phyloP scores from a whole-genome alignment of 192 early-diverging fungal species.

The Rhizoclosmatium globosum region DNA sequence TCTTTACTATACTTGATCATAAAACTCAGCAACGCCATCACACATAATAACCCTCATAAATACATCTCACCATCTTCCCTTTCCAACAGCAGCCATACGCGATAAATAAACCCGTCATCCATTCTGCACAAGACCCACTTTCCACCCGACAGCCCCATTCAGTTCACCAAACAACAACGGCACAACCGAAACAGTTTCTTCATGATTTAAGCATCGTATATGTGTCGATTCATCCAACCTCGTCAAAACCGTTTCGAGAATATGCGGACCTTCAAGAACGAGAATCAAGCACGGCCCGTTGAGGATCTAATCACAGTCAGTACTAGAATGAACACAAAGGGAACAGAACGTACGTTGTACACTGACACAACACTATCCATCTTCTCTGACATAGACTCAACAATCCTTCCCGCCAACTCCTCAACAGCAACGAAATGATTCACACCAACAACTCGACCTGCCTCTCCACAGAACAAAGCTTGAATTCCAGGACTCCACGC shows the following conservation, averaged over 20 bases:
- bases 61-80: too few relatives aligned
- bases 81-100: too few relatives aligned
- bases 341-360: background rate
- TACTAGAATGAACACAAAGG: background rate
- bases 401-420: slow-evolving; percentile 4
- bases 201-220: background rate
- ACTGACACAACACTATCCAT: background rate
- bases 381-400: background rate
- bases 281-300: slow-evolving; percentile 4
- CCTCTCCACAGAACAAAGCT: background rate
- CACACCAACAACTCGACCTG: slow-evolving; percentile 7
- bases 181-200: background rate
- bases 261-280: background rate
- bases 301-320: background rate
- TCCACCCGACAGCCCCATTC: background rate
- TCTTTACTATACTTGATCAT: too few relatives aligned
- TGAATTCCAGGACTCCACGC: background rate
- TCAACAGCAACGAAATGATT: slow-evolving; percentile 13
- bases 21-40: too few relatives aligned
- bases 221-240: background rate
- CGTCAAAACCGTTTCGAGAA: background rate
- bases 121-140: background rate
- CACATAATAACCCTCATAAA: too few relatives aligned
- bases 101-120: too few relatives aligned
- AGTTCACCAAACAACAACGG: background rate